A percentile compares a stretch with the other conserved stretches of the same genome.
Evolutionary conservation across 2,329 filamentous ascomycete genomes (phyloP).

Genomic region (Hypoxylon sp.): DNA sequence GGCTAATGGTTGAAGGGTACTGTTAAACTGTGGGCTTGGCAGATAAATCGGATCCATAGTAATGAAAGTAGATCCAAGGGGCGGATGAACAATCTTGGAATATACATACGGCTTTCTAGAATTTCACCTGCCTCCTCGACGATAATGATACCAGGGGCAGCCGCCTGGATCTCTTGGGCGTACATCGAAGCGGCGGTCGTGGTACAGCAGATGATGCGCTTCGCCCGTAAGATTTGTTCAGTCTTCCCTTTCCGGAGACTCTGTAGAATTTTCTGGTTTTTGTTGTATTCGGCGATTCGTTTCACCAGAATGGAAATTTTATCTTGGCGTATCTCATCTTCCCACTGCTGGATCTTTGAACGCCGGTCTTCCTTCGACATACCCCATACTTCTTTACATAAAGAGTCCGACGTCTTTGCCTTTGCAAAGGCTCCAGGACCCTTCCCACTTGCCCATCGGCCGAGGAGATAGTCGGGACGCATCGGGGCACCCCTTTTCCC

Average conservation of each 20-base stretch:
- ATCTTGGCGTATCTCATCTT: conserved; percentile 64
- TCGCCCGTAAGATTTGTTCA: conserved; percentile 63
- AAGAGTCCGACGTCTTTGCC: conserved; percentile 43
- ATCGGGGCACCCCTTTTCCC: conserved; percentile 64
- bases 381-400: conserved; percentile 65
- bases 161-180: conserved; percentile 66
- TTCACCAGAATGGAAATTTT: conserved; percentile 60
- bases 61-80: not conserved
- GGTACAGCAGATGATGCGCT: conserved; percentile 77
- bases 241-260: conserved; percentile 62
- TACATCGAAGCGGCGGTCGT: conserved; percentile 79
- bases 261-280: conserved; percentile 59
- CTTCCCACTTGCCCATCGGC: conserved; percentile 66
- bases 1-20: not conserved
- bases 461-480: conserved; percentile 64
- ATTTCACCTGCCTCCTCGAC: conserved; percentile 84
- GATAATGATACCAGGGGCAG: conserved; percentile 72
- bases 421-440: conserved; percentile 62
- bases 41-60: not conserved
- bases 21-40: not conserved
- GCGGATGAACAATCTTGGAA: not conserved
- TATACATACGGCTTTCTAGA: conserved; percentile 67
- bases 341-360: conserved; percentile 61
- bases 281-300: conserved; percentile 60
- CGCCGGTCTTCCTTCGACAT: conserved; percentile 60